Base-by-base conservation (phyloP, 768 basidiomycete genomes). In the Hygrophoropsis aurantiaca region DNA sequence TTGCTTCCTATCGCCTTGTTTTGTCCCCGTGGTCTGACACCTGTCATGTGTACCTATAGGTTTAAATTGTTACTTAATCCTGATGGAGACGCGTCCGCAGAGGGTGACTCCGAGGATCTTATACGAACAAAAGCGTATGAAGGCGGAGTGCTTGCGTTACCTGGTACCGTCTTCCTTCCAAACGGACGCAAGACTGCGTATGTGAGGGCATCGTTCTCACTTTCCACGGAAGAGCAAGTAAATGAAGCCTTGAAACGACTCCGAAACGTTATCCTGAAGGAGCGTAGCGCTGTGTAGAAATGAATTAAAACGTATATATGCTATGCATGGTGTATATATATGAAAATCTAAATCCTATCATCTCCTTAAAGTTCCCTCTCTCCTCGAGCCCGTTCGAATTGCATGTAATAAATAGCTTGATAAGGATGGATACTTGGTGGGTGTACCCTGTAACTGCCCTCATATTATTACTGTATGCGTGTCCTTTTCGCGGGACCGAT, bases 71-170 rank as follows among this genome's bases (percentile, higher is more conserved):
- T 79, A 20, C 62, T 84, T 15, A 51, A 65, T 49, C 47, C 59
- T 26, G 53, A 53, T 46, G 57, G 51, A 23, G 47, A 47, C 37
- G 58, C 57, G 47, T 38, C 36, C 9, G 58, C 64, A 21, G 74
- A 78, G 51, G 80, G 75, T 20, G 90, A 97, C 62, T 90, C 90
- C 4, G 80, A 80, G 57, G 69, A 72, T 11, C 56, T 94, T 41
- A 90, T 95, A 56, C 74, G 77, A 46, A 84, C 79, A 6, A 82
- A 81, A 44, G 92, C 92, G 9, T 77, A 89, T 46, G 81, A 84
- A 54, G 78, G 79, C 19, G 93, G 92, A 16, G 88, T 97, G 7
- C 79, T 97, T n/a, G 92, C 89, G 15, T 77, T 97, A 10, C 94
- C 94, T 1, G 94, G 94, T 13, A 83, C 78, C 2, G 82, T 82